Conservation (phyloP, 805 yeast genomes). For the Grigorovia humatica region DNA sequence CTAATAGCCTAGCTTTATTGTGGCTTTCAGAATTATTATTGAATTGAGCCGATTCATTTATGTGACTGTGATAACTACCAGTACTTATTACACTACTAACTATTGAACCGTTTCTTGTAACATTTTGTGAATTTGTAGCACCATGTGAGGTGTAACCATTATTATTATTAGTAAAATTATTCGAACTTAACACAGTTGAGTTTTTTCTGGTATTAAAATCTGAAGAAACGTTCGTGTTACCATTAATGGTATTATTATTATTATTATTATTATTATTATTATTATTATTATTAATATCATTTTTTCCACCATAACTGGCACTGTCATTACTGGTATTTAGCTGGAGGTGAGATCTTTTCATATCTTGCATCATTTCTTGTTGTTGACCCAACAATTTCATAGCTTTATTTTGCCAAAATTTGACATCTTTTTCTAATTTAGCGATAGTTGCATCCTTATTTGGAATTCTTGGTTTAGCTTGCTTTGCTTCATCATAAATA, state of each 20-base stretch:
- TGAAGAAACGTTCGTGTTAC: background rate
- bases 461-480: slow-evolving; percentile 27
- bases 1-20: background rate
- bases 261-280: background rate
- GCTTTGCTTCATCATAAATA: slow-evolving; percentile 25
- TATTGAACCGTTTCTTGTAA: background rate
- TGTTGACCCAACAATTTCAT: slow-evolving; percentile 7
- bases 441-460: slow-evolving; percentile 28
- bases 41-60: background rate
- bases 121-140: background rate
- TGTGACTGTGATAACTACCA: background rate
- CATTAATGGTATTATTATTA: no score
- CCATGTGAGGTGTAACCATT: background rate
- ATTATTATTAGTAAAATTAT: background rate
- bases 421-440: slow-evolving; percentile 24
- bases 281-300: background rate
- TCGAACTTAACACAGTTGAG: background rate
- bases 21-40: background rate
- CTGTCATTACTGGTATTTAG: background rate
- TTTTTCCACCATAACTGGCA: background rate
- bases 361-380: background rate
- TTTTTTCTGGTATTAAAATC: background rate
- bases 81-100: background rate
- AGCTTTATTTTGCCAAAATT: slow-evolving; percentile 25
- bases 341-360: background rate